Evolutionary conservation across 108 stramenopile genomes (phyloP).

Genomic region (Fistulifera solaris): DNA sequence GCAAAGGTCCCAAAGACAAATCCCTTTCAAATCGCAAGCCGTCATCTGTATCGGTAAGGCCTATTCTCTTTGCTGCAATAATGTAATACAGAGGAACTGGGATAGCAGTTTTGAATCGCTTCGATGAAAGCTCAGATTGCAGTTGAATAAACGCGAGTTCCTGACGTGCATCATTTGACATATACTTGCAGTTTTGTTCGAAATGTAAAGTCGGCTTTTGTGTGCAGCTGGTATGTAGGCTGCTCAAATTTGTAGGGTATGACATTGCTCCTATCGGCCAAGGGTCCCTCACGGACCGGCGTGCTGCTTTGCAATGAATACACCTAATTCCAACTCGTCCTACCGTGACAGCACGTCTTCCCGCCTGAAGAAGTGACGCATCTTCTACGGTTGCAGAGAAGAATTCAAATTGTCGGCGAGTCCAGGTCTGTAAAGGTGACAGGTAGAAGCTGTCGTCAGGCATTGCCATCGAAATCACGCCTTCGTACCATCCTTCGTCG

Average conservation of each 20-base stretch:
- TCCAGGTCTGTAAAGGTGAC: conserved; percentile 24
- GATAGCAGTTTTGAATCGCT: conserved; percentile 3
- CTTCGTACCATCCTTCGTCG: conserved; percentile 54
- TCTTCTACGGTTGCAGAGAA: conserved; percentile 33
- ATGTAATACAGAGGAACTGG: conserved; percentile 28
- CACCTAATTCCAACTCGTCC: conserved; percentile 53
- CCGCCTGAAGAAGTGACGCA: conserved; percentile 5
- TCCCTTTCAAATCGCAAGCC: conserved; percentile 41
- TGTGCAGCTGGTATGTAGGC: conserved; percentile 24
- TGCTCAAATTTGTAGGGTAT: conserved; percentile 28
- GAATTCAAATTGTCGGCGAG: conserved; percentile 32
- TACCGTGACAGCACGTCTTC: conserved; percentile 21
- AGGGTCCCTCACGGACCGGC: neutral
- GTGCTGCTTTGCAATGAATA: conserved; percentile 30
- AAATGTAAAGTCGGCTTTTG: conserved; percentile 48
- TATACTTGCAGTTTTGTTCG: conserved; percentile 33
- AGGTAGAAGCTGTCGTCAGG: conserved; percentile 24
- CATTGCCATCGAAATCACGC: conserved; percentile 22
- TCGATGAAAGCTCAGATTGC: neutral
- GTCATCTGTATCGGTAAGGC: conserved; percentile 19
- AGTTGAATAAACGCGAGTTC: conserved; percentile 16
- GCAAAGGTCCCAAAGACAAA: conserved; percentile 27
- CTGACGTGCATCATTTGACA: conserved; percentile 12
- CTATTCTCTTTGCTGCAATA: conserved; percentile 32
- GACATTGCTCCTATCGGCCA: conserved; percentile 38